Base-by-base conservation (phyloP, 2,329 filamentous ascomycete genomes). In the Plenodomus biglobosus region DNA sequence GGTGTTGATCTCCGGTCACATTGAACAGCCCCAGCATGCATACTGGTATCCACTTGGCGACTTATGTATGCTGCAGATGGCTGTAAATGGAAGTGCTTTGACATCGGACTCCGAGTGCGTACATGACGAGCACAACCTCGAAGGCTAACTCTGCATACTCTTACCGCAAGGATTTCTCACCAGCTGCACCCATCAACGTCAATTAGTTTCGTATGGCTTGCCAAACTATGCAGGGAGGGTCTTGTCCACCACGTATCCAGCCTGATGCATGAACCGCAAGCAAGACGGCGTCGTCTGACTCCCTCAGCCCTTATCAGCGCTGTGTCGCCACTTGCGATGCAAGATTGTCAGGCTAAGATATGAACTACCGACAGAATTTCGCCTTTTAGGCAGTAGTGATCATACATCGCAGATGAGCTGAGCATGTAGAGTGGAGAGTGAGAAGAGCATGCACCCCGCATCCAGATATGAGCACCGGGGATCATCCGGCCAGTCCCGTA, bases 401-500 rank as follows among this genome's bases (percentile, higher is more conserved):
- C 15, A 10, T 15, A 32, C 27, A 3, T 15, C 27, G 27, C 27
- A 32, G 15, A 8, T 24, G 5, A 24, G 22, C 22, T 24, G 22
- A 24, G 22, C 10, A 5, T 10, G 10, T 24, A 5, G 22, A 5
- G 22, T 24, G 10, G 5, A 24, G 10, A 24, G 22, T 24, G 22
- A 24, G 22, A 5, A 5, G 22, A 24, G 22, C 22, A 51, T 62
- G 62, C 52, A 64, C 61, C 58, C 61, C 61, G 56, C 62, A 65
- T 41, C 24, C 38, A 50, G 48, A 51, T 38, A 48, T 52, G 44
- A 56, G 40, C 30, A 40, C 36, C 48, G 37, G 53, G 53, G 56
- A 66, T 59, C 57, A 62, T 48, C 50, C 60, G 59, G 59, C 53
- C 58, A 55, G 59, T 60, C 58, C 55, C 56, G 54, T 46, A 36